These are phyloP conservation scores for Dichotomocladium elegans DNA, from an alignment of 371 early-diverging fungal species.

Conservation along the genomic window DNA sequence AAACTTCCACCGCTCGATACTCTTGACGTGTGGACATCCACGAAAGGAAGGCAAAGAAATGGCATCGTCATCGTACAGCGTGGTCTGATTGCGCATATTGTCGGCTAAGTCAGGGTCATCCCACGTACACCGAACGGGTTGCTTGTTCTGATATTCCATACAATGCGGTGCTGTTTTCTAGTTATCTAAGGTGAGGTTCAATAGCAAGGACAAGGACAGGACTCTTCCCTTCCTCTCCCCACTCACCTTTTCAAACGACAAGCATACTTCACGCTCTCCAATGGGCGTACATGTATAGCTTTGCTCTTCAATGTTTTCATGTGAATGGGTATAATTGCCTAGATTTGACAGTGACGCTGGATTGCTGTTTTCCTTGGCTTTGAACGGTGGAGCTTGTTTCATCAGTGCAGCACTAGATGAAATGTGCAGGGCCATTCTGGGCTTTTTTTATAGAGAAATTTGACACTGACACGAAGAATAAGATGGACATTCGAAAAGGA, in stretches of 20 bases:
- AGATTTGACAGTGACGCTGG: slow-evolving; percentile 16
- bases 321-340: slow-evolving; percentile 46
- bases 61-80: slow-evolving; percentile 31
- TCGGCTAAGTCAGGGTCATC: slow-evolving; percentile 37
- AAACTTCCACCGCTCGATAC: slow-evolving; percentile 28
- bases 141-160: slow-evolving; percentile 39
- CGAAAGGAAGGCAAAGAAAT: slow-evolving; percentile 36
- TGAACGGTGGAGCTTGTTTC: slow-evolving; percentile 15
- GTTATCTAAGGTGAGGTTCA: not conserved
- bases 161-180: slow-evolving; percentile 47
- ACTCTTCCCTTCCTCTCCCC: not conserved
- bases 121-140: slow-evolving; percentile 43
- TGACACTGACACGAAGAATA: too few relatives aligned
- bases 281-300: slow-evolving; percentile 37
- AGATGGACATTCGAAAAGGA: too few relatives aligned
- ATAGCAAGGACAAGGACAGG: too few relatives aligned
- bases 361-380: not conserved
- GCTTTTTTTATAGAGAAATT: too few relatives aligned
- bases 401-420: not conserved
- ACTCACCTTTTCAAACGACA: slow-evolving; percentile 39
- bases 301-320: slow-evolving; percentile 32
- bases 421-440: slow-evolving; percentile 11
- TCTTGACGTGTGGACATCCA: slow-evolving; percentile 36
- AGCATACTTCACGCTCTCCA: slow-evolving; percentile 41
- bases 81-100: slow-evolving; percentile 22